Base-by-base conservation (phyloP, 1,284 basidiomycete genomes). In the Caloboletus firmus region DNA sequence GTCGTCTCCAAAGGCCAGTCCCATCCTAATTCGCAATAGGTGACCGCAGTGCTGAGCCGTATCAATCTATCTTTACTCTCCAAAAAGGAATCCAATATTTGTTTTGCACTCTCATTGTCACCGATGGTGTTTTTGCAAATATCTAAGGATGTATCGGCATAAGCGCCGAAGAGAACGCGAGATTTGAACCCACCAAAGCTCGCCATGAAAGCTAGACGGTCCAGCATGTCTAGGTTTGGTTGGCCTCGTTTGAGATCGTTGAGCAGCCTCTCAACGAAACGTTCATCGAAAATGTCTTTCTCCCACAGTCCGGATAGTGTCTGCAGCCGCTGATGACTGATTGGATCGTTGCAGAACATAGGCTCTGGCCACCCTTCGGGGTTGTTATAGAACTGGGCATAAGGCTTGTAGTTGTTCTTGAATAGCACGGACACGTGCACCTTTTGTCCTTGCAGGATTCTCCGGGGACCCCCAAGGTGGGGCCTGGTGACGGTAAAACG, bases 151-250 rank as follows among this genome's bases (percentile, higher is more conserved):
- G 11, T 0, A 18, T 34, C 39, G 10, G 59, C 28, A 51, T 37
- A 11, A 41, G 40, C 7, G 20, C 20, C 4, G 31, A 39, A 4
- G 11, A 4, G 5, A 15, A 44, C 3, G 30, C 3, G 12, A 20
- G 15, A 40, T 7, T 17, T 0, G 11, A 40, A 42, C 65, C 18
- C 28, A 69, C 67, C 49, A 12, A 69, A 72, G 43, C 57, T 58
- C 2, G 68, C 66, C 61, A 72, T 65, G 53, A 72, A 69, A 1
- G 68, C 63, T 13, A 69, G 46, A 24, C 64, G 65, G n/a, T 72
- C 65, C 5, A 71, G 49, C 6, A 45, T 48, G 1, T 69, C 63
- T 20, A 62, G 28, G 22, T 59, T 57, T 6, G 59, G 49, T 26
- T 55, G 53, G 10, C 52, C 44, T 1, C 36, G 36, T 39, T 54